phyloP scores from a whole-genome alignment of 2,329 filamentous ascomycete genomes.

The Cercospora canescens region DNA sequence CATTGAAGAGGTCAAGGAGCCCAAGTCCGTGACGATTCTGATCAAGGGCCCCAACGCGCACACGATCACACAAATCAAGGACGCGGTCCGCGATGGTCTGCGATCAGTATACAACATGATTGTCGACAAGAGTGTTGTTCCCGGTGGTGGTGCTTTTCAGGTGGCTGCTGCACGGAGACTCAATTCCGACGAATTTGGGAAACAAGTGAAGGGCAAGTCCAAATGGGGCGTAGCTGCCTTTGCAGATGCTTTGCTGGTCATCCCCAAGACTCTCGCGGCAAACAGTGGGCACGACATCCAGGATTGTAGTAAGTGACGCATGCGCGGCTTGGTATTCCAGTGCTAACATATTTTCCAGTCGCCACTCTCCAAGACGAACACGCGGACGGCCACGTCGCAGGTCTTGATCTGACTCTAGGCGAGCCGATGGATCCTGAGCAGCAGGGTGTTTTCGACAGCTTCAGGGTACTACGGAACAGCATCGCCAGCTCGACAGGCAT shows the following conservation, averaged over 20 bases:
- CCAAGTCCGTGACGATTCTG: constrained; percentile 94
- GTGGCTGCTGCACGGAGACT: constrained; percentile 87
- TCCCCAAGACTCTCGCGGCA: constrained; percentile 94
- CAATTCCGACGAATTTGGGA: constrained; percentile 80
- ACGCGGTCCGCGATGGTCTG: constrained; percentile 91
- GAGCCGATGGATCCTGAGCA: constrained; percentile 94
- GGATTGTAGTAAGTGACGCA: constrained; percentile 72
- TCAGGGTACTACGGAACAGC: constrained; percentile 89
- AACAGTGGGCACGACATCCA: constrained; percentile 97
- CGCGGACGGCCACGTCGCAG: constrained; percentile 79
- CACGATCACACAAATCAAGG: constrained; percentile 94
- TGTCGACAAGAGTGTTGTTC: constrained; percentile 94
- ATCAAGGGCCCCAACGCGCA: constrained; percentile 98
- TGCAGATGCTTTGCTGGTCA: constrained; percentile 89
- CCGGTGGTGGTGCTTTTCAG: constrained; percentile 93
- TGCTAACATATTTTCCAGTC: constrained; percentile 54
- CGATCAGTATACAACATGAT: constrained; percentile 99
- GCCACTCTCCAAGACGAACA: constrained; percentile 84
- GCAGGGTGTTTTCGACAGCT: constrained; percentile 93
- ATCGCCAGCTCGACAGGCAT: constrained; percentile 93
- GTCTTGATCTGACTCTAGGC: constrained; percentile 81
- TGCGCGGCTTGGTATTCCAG: constrained; percentile 4
- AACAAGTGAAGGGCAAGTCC: constrained; percentile 94
- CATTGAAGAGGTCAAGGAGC: constrained; percentile 96
- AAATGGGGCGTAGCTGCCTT: constrained; percentile 96